Base-by-base conservation (phyloP, 805 yeast genomes). In the Torulaspora indica region DNA sequence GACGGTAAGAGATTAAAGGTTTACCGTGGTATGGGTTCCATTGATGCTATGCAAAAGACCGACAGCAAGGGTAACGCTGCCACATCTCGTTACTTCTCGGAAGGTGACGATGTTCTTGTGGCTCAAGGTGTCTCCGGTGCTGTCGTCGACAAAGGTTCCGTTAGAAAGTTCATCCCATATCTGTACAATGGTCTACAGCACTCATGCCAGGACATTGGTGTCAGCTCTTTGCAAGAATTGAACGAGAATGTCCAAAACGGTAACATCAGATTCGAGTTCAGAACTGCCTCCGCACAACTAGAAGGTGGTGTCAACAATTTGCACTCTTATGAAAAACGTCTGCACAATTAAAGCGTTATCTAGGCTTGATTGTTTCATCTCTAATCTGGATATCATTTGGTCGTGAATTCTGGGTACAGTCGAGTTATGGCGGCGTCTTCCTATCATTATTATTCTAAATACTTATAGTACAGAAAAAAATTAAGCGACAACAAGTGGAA, bases 21-120 rank as follows among this genome's bases (percentile, higher is more conserved):
- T 49, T 93, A 93, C 79, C 84, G 98, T 75, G 98, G 98, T 75
- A 93, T 93, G 98, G 98, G 98, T 60, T 91, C 98, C 33, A 82
- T 93, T 60, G 98, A 91, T 69, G 98, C 98, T 56, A 91, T 91
- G 98, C 91, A 90, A 78, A 72, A 77, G 68, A 87, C 97, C 52
- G 81, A 82, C 56, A 77, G 75, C 61, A 80, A 80, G 67, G 96
- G 95, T 61, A 93, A 93, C 65, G 98, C 98, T 44, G 91, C 98
- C 38, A 88, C 98, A 52, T 89, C 97, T 36, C 85, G 98, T 73
- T 93, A 93, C 78, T 93, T 93, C 72, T 88, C 96, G 48, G 98
- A 93, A 75, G 74, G 86, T 55, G 98, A 93, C 71, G 75, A 84
- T 61, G 98, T 93, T 54, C 79, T 93, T 55, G 98, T 93, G 56